Conservation (phyloP, 495 filamentous ascomycete genomes). For the Neurospora africana region DNA sequence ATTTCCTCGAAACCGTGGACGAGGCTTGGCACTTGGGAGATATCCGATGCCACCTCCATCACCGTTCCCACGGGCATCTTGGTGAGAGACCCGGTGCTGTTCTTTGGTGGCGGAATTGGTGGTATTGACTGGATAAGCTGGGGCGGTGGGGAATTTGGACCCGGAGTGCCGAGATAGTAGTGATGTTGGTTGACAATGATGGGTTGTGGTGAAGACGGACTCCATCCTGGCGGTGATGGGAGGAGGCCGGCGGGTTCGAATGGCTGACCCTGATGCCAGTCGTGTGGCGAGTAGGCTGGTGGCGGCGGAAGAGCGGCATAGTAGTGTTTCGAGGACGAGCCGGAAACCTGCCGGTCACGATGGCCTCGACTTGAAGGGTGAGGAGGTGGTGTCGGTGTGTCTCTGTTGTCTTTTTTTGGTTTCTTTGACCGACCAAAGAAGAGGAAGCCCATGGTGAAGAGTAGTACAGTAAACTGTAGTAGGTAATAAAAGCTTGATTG, state of each 20-base stretch:
- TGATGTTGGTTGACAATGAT: constrained; percentile 40
- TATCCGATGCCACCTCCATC: constrained; percentile 25
- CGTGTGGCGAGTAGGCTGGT: constrained; percentile 8
- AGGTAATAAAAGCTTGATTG: too few species aligned
- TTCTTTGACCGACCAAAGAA: constrained; percentile 38
- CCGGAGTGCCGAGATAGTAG: constrained; percentile 30
- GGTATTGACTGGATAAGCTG: not conserved
- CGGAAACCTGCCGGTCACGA: not conserved
- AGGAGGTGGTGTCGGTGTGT: constrained; percentile 6
- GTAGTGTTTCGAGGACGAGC: constrained; percentile 3
- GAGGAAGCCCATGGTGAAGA: constrained; percentile 34
- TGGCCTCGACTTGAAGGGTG: not conserved
- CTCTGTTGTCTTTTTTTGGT: constrained; percentile 9
- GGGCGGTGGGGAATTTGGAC: constrained; percentile 13
- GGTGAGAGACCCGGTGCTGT: constrained; percentile 15
- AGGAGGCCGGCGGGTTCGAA: constrained; percentile 27
- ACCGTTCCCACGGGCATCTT: constrained; percentile 30
- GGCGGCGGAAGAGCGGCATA: constrained; percentile 7
- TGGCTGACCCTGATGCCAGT: constrained; percentile 15
- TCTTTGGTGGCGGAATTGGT: constrained; percentile 1
- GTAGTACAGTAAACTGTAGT: too few species aligned
- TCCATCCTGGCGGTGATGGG: constrained; percentile 27
- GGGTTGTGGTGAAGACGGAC: constrained; percentile 17
- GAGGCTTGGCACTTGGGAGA: constrained; percentile 18
- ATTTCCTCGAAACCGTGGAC: constrained; percentile 23